These are phyloP conservation scores for Aspergillus neoniger DNA, from an alignment of 2,329 filamentous ascomycete genomes.

Conservation along the genomic window DNA sequence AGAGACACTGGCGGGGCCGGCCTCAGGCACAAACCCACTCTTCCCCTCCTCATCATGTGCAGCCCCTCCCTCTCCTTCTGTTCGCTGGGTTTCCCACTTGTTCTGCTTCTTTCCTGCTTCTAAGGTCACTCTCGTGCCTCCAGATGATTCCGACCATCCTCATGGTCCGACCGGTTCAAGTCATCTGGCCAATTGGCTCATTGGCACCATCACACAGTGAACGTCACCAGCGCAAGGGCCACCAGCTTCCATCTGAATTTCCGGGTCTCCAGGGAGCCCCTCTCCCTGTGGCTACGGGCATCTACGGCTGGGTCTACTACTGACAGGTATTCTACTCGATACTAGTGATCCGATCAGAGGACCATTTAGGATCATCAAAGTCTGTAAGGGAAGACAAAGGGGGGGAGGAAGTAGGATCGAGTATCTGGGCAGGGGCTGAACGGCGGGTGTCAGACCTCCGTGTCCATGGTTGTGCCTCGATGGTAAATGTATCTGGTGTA, in stretches of 20 bases:
- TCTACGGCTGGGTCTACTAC: neutral
- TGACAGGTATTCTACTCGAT: neutral
- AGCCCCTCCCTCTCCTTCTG: neutral
- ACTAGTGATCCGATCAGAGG: neutral
- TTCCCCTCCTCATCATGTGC: neutral
- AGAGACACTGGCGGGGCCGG: neutral
- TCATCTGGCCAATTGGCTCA: neutral
- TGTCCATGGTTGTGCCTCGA: neutral
- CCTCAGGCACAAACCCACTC: conserved; percentile 5
- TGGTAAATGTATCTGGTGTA: conserved; percentile 2
- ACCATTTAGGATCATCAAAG: neutral
- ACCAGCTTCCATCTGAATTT: neutral
- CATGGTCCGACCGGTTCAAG: neutral
- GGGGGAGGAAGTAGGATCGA: neutral
- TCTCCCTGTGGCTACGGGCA: neutral
- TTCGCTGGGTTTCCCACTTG: neutral
- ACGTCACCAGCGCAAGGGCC: neutral
- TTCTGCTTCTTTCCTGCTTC: neutral
- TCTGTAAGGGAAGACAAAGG: neutral
- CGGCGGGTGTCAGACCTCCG: neutral
- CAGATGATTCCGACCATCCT: neutral
- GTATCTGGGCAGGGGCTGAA: neutral
- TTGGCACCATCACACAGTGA: neutral
- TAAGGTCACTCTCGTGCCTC: neutral
- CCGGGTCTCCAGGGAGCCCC: neutral